Evolutionary conservation across 1,284 basidiomycete species (phyloP), one percentile per base, ranked within the genome.

Genomic region (Pseudozyma tsukubaensis): DNA sequence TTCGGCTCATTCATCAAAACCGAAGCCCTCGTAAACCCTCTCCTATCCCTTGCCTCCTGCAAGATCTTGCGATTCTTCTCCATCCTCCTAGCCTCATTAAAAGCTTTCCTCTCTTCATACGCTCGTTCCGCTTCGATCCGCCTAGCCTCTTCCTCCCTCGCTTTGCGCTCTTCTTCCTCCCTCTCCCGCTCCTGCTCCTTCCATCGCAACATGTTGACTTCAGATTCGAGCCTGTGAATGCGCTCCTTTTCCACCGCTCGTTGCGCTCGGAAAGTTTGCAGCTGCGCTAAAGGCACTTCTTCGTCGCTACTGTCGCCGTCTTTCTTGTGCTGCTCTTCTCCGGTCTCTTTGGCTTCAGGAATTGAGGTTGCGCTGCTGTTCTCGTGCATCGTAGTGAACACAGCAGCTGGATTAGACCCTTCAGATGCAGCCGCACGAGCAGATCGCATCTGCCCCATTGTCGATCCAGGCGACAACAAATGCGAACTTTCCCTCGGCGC

Each of bases 231-330:
- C 45, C 57, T 57, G 19, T 56, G 53, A 36, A 78, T 66, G 16
- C 61, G 50, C 29, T 76, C 64, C 34, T 50, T 55, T 44, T 78
- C 76, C 7, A 49, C 61, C 14, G 51, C 50, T 9, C 61, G 19
- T 13, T 72, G 65, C 11, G 69, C 59, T 7, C 71, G 63, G 59
- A 74, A 64, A 5, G 42, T 48, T 11, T 63, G 68, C 45, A 78
- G 61, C 49, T 77, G 55, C 16, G 67, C 76, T 4, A 78, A 56
- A 4, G 78, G 76, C 3, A 78, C 61, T 16, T 78, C 77, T 18
- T 80, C 78, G 44, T 76, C 76, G 40, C 78, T 78, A 53, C 65
- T 73, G n/a, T 62, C 63, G 4, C 34, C 60, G 6, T 34, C 56
- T 12, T 48, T 35, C 13, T 66, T 66, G 16, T 55, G 9, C 37